These are phyloP conservation scores for Waltiozyma sp. DNA, from an alignment of 1,139 yeast genomes.

Conservation along the genomic window DNA sequence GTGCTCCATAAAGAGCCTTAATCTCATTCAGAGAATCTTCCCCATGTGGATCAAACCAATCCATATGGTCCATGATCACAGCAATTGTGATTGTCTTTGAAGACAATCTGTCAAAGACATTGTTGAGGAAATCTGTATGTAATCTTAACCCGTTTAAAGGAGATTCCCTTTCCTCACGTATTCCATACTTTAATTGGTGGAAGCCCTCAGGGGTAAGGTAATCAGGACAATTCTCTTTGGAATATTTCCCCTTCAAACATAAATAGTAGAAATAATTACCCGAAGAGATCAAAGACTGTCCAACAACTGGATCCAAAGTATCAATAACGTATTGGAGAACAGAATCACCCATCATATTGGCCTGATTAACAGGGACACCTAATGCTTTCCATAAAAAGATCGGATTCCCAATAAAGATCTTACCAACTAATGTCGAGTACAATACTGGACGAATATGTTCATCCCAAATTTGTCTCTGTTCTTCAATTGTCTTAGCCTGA, in stretches of 20 bases:
- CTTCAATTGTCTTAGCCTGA: constrained; percentile 43
- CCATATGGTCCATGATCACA: constrained; percentile 87
- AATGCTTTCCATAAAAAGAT: constrained; percentile 77
- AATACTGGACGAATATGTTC: constrained; percentile 52
- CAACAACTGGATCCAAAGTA: constrained; percentile 67
- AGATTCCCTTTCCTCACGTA: constrained; percentile 14
- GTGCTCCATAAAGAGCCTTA: constrained; percentile 49
- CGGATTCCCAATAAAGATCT: constrained; percentile 66
- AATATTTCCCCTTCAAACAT: constrained; percentile 50
- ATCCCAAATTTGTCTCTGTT: constrained; percentile 58
- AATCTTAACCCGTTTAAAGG: constrained; percentile 61
- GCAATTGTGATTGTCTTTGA: constrained; percentile 61
- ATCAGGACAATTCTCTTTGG: constrained; percentile 63
- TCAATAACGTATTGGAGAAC: constrained; percentile 62
- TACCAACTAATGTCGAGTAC: constrained; percentile 59
- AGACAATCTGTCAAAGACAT: constrained; percentile 57
- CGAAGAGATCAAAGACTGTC: constrained; percentile 47
- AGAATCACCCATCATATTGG: constrained; percentile 65
- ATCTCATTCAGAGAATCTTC: constrained; percentile 58
- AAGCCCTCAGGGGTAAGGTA: constrained; percentile 55
- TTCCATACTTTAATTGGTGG: constrained; percentile 22
- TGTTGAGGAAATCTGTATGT: constrained; percentile 71
- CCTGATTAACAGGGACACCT: constrained; percentile 81
- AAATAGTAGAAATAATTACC: constrained; percentile 77
- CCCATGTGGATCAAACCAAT: constrained; percentile 69